phyloP scores from a whole-genome alignment of 495 filamentous ascomycete genomes.

The Xylaria curta region DNA sequence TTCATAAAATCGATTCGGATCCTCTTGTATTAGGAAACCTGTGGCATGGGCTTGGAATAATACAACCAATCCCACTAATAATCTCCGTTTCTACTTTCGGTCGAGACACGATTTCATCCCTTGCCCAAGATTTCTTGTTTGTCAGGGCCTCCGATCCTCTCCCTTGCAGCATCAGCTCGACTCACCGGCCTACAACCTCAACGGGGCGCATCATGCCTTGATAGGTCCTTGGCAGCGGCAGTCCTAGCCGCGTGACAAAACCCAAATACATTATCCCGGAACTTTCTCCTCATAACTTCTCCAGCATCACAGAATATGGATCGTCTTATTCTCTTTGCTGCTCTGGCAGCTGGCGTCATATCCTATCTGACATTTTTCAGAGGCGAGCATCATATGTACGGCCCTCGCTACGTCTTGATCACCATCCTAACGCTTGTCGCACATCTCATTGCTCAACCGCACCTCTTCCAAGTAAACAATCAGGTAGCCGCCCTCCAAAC shows the following conservation, averaged over 20 bases:
- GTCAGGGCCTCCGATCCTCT: too few relatives aligned
- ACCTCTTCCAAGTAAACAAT: neutral
- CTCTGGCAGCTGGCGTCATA: conserved; percentile 23
- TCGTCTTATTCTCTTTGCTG: neutral
- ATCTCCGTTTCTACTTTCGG: too few relatives aligned
- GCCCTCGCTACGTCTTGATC: conserved; percentile 33
- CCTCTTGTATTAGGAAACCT: neutral
- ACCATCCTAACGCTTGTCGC: neutral
- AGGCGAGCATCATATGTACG: conserved; percentile 47
- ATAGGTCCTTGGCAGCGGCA: too few relatives aligned
- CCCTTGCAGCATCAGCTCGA: too few relatives aligned
- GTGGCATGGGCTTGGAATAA: too few relatives aligned
- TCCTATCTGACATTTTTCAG: conserved; percentile 42
- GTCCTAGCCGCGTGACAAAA: neutral
- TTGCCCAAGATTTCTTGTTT: too few relatives aligned
- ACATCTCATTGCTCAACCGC: neutral
- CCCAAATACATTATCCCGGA: neutral
- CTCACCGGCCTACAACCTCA: too few relatives aligned
- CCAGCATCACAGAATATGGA: neutral
- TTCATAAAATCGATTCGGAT: neutral
- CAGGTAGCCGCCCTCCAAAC: conserved; percentile 1
- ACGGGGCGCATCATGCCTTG: too few relatives aligned
- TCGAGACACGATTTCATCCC: too few relatives aligned
- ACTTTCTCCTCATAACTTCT: neutral
- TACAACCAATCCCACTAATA: too few relatives aligned